Conservation (phyloP, 2,329 filamentous ascomycete genomes). For the Fusarium sarcochroum region DNA sequence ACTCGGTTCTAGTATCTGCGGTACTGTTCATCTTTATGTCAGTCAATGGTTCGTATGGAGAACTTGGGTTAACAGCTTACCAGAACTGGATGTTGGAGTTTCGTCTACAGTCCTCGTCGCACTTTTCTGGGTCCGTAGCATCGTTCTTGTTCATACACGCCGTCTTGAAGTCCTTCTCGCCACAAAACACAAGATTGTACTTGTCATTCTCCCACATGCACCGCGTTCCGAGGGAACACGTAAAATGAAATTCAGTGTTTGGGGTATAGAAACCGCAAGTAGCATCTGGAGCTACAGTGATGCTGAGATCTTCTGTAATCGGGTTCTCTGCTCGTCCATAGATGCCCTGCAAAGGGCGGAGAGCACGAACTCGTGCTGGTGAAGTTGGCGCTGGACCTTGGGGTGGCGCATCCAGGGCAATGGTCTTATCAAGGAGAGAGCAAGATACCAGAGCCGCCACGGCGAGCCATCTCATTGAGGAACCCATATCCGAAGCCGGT, state of each 20-base stretch:
- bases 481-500: conserved; percentile 12
- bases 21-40: conserved; percentile 18
- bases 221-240: conserved; percentile 7
- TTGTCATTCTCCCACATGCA: conserved; percentile 37
- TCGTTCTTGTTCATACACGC: conserved; percentile 22
- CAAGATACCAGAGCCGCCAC: conserved; percentile 21
- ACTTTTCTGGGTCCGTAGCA: conserved; percentile 14
- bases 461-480: conserved; percentile 29
- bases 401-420: conserved; percentile 19
- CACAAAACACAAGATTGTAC: conserved; percentile 36
- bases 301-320: conserved; percentile 18
- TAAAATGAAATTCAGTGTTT: conserved; percentile 17
- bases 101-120: conserved; percentile 27
- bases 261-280: conserved; percentile 26
- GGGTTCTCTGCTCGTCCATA: conserved; percentile 13
- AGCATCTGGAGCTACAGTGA: conserved; percentile 22
- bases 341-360: conserved; percentile 3
- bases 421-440: conserved; percentile 18
- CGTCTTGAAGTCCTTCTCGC: conserved; percentile 17
- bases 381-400: conserved; percentile 31
- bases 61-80: background rate
- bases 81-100: conserved; percentile 37
- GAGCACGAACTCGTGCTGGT: conserved; percentile 6
- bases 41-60: background rate
- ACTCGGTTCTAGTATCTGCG: background rate